Evolutionary conservation across 768 basidiomycete genomes (phyloP).

Genomic region (Pulveroboletus sp.): DNA sequence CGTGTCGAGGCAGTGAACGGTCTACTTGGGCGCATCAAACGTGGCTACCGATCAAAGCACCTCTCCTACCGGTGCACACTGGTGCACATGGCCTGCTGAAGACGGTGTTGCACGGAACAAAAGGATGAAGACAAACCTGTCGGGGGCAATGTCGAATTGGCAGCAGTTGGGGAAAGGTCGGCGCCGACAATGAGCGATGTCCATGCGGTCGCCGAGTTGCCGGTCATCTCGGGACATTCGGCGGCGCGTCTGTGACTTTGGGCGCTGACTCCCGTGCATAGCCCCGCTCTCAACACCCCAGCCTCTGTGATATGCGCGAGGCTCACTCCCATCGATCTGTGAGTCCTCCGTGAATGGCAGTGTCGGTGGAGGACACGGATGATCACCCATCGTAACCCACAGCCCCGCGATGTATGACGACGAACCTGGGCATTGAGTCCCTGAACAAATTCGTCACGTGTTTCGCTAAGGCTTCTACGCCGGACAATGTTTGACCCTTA

Average conservation of each 20-base stretch:
- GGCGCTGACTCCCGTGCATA: not conserved
- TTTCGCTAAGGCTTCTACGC: not conserved
- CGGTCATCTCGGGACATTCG: not conserved
- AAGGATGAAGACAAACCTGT: too few relatives aligned
- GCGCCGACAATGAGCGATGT: not conserved
- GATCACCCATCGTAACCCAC: conserved; percentile 1
- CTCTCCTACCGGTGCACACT: too few relatives aligned
- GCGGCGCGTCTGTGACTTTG: too few relatives aligned
- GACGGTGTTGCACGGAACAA: too few relatives aligned
- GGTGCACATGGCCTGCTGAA: too few relatives aligned
- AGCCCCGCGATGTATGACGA: not conserved
- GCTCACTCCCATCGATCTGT: not conserved
- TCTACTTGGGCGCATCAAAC: too few relatives aligned
- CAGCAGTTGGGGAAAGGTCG: not conserved
- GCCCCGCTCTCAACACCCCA: not conserved
- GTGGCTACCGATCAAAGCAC: too few relatives aligned
- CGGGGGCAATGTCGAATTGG: too few relatives aligned
- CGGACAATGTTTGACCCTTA: not conserved
- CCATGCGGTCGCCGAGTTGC: too few relatives aligned
- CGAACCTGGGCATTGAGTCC: not conserved
- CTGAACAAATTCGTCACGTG: not conserved
- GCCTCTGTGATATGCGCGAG: not conserved
- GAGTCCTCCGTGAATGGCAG: not conserved
- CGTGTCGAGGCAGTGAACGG: too few relatives aligned
- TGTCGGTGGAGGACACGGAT: not conserved